Conservation (phyloP, 164 flowering plant species). For the Vitis labrusca region DNA sequence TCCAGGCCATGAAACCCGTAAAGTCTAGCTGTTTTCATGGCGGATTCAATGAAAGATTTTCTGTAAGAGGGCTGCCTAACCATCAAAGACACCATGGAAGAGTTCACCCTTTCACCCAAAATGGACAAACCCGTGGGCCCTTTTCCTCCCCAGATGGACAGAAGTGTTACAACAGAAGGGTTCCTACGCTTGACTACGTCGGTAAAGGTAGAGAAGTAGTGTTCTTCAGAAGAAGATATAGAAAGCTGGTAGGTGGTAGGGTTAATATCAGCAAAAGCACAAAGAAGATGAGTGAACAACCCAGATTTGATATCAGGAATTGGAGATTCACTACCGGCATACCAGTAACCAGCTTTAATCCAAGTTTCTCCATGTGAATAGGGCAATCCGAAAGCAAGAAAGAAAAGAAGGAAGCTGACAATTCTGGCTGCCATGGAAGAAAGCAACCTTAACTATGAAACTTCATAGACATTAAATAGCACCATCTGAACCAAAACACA, state of each 20-base stretch:
- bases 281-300: constrained; percentile 15
- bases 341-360: constrained; percentile 19
- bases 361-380: background rate
- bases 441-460: constrained; percentile 18
- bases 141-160: constrained; percentile 13
- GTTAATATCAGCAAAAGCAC: constrained; percentile 18
- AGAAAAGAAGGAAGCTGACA: background rate
- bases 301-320: constrained; percentile 14
- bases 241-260: constrained; percentile 10
- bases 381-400: background rate
- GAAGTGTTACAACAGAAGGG: constrained; percentile 12
- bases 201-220: constrained; percentile 17
- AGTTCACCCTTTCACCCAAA: background rate
- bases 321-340: constrained; percentile 3
- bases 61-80: constrained; percentile 1
- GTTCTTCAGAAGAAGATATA: background rate
- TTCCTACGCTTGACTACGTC: constrained; percentile 9
- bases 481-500: too few relatives aligned
- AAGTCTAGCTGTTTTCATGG: constrained; percentile 26
- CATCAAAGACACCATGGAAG: constrained; percentile 11
- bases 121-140: background rate
- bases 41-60: background rate
- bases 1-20: constrained; percentile 39
- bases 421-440: constrained; percentile 30
- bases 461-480: too few relatives aligned